Conservation (phyloP, 139 green algal species). For the Micromonas pusilla region DNA sequence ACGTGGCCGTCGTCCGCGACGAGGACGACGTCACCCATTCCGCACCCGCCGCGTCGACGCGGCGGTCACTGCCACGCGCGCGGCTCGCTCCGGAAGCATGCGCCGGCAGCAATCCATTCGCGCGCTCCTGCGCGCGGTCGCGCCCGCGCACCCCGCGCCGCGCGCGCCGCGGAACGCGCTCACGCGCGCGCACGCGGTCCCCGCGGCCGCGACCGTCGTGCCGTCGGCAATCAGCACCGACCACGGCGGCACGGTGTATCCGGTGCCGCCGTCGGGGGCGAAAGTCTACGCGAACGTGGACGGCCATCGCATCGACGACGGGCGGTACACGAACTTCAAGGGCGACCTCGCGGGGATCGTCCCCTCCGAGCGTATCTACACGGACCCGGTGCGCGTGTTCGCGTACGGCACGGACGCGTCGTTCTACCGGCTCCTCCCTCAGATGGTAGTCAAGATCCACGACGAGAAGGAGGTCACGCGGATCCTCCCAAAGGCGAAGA, state of each 20-base stretch:
- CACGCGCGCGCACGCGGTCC: background rate
- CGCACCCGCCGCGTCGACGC: no score
- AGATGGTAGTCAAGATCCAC: slow-evolving; percentile 75
- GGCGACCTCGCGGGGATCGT: slow-evolving; percentile 65
- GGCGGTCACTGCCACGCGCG: no score
- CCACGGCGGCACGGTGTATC: slow-evolving; percentile 17
- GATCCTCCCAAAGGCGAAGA: slow-evolving; percentile 77
- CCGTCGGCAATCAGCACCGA: no score
- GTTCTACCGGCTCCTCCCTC: slow-evolving; percentile 90
- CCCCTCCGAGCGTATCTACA: slow-evolving; percentile 64
- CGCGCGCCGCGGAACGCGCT: no score
- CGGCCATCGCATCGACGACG: slow-evolving; percentile 66
- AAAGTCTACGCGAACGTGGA: slow-evolving; percentile 24
- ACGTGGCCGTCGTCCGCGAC: no score
- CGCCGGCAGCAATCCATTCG: no score
- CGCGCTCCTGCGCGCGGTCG: no score
- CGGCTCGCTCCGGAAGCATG: no score
- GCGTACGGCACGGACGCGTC: slow-evolving; percentile 89
- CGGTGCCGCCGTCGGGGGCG: background rate
- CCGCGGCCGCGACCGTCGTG: background rate
- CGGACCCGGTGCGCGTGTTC: slow-evolving; percentile 85
- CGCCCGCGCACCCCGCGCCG: no score
- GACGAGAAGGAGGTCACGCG: slow-evolving; percentile 77
- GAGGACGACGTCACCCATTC: no score
- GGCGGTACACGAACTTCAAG: slow-evolving; percentile 75